These are phyloP conservation scores for Fusarium illudens DNA, from an alignment of 2,329 filamentous ascomycete species.

Conservation along the genomic window DNA sequence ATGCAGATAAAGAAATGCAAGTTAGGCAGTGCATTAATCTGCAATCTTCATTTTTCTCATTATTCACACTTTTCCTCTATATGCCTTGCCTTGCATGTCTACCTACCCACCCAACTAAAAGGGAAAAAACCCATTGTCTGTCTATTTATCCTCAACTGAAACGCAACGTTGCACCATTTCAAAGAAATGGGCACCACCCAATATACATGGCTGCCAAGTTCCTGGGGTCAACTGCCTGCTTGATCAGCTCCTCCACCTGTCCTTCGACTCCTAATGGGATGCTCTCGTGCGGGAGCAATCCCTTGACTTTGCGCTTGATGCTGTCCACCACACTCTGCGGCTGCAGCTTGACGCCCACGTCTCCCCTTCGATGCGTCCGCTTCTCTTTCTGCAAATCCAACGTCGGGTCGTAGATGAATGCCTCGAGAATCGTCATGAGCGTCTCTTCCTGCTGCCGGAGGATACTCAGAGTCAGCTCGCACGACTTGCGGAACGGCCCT, in stretches of 20 bases:
- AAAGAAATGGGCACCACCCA: conserved; percentile 78
- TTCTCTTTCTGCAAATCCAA: conserved; percentile 85
- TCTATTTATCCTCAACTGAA: not conserved
- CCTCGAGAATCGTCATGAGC: conserved; percentile 95
- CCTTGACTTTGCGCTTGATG: conserved; percentile 86
- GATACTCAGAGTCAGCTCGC: conserved; percentile 85
- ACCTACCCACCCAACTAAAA: too few relatives aligned
- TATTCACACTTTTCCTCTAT: not conserved
- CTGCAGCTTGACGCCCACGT: conserved; percentile 60
- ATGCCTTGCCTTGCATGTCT: not conserved
- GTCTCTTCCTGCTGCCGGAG: conserved; percentile 94
- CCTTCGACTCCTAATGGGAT: conserved; percentile 95
- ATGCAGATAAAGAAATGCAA: not conserved
- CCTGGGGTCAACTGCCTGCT: conserved; percentile 80
- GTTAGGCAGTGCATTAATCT: not conserved
- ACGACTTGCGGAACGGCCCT: conserved; percentile 89
- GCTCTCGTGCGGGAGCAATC: conserved; percentile 83
- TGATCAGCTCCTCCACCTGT: conserved; percentile 94
- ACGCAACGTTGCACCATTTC: not conserved
- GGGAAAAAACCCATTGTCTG: not conserved
- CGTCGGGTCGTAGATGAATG: conserved; percentile 96
- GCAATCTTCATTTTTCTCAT: not conserved
- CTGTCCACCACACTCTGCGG: conserved; percentile 84
- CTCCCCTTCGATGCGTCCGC: conserved; percentile 46
- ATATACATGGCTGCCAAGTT: conserved; percentile 96